Evolutionary conservation across 371 early-diverging fungal species (phyloP).

Genomic region (Mortierella sp.): DNA sequence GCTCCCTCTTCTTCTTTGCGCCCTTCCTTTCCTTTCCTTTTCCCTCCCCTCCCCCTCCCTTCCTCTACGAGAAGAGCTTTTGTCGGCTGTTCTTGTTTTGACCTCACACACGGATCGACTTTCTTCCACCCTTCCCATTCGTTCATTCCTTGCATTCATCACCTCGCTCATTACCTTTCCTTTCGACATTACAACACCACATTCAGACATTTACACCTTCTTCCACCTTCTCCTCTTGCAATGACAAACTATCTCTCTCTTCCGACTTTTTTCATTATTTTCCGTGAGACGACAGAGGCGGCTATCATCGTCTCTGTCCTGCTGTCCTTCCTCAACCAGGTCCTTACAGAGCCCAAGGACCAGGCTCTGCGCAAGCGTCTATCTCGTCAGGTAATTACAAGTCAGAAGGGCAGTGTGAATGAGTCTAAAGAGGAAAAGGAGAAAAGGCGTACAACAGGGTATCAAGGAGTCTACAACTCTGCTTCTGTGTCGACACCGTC

Average conservation of each 20-base stretch:
- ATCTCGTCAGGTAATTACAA: slow-evolving; percentile 64
- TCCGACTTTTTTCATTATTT: slow-evolving; percentile 87
- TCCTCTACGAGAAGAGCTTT: neutral
- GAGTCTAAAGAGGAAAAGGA: neutral
- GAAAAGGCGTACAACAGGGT: neutral
- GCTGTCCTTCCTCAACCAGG: slow-evolving; percentile 76
- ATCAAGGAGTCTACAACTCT: neutral
- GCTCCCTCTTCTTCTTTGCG: neutral
- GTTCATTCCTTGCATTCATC: neutral
- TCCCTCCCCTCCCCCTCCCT: neutral
- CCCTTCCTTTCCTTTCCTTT: neutral
- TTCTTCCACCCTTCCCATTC: neutral
- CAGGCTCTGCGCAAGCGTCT: slow-evolving; percentile 61
- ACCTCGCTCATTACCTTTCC: neutral
- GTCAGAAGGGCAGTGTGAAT: neutral
- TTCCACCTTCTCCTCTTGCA: neutral
- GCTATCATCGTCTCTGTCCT: slow-evolving; percentile 87
- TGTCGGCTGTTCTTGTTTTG: neutral
- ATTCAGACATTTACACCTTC: neutral
- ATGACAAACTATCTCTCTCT: slow-evolving; percentile 25
- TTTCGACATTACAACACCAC: neutral
- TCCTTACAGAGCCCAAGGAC: slow-evolving; percentile 62
- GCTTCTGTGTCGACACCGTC: neutral
- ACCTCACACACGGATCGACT: neutral
- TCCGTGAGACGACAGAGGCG: slow-evolving; percentile 88